A percentile compares a stretch with the other conserved stretches of the same genome.
Conservation (phyloP, 495 filamentous ascomycete species). For the Copromyces sp. region DNA sequence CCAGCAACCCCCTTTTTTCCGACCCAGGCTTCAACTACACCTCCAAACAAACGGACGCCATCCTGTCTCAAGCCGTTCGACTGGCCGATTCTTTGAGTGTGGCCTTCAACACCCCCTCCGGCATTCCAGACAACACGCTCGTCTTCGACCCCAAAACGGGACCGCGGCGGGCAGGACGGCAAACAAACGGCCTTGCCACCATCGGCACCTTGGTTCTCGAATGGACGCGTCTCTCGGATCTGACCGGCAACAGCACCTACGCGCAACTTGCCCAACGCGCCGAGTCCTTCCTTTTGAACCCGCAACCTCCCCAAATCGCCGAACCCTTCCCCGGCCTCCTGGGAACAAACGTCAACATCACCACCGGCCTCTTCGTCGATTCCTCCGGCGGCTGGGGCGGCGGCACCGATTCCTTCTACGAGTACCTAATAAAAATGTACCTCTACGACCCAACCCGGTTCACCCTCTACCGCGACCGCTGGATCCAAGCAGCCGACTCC, state of each 20-base stretch:
- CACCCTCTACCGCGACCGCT: conserved; percentile 54
- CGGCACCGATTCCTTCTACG: conserved; percentile 76
- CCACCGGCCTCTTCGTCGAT: conserved; percentile 56
- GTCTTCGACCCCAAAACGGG: conserved; percentile 35
- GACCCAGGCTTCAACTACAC: conserved; percentile 31
- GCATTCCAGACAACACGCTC: conserved; percentile 67
- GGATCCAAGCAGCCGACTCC: conserved; percentile 69
- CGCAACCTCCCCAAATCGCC: conserved; percentile 41
- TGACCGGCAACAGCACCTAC: conserved; percentile 59
- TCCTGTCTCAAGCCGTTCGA: conserved; percentile 56
- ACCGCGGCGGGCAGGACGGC: conserved; percentile 35
- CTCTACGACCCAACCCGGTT: conserved; percentile 66
- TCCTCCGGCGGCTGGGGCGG: conserved; percentile 68
- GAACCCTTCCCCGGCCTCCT: conserved; percentile 74
- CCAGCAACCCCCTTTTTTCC: conserved; percentile 46
- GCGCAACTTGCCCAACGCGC: conserved; percentile 55
- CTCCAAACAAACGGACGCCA: conserved; percentile 36
- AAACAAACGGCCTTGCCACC: conserved; percentile 58
- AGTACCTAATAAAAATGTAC: conserved; percentile 93
- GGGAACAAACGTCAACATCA: conserved; percentile 56
- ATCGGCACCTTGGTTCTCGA: conserved; percentile 70
- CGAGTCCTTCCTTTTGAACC: conserved; percentile 61
- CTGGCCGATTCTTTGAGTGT: conserved; percentile 71
- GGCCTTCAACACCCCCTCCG: conserved; percentile 66
- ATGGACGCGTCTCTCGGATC: conserved; percentile 74